Evolutionary conservation across 2,329 filamentous ascomycete species (phyloP), one percentile per base, ranked within the genome.

Genomic region (Colletotrichum sp.): DNA sequence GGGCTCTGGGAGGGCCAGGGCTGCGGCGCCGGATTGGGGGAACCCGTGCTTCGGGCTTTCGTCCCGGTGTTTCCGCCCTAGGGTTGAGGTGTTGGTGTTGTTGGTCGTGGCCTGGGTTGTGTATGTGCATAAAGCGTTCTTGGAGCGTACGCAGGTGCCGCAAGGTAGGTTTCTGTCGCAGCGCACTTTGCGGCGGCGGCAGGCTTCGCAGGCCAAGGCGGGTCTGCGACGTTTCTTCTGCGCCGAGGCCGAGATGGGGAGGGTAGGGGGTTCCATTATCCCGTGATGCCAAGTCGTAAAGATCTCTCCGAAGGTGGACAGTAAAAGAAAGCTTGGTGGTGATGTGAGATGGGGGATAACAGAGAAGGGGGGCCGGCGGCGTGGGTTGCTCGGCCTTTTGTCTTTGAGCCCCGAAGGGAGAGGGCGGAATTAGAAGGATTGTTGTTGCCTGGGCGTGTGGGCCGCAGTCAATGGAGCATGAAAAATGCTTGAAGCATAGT

Each of bases 161-260:
- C 92, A 94, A 2, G 92, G 92, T 8, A 84, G 82, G 75, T 89
- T 88, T 65, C 90, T 89, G 79, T 94, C 89, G 80, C 92, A 94
- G 63, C 88, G 87, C 75, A 93, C 89, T 82, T 94, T 94, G 55
- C 91, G 90, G 71, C 84, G 88, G 59, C 92, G 86, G 79, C 92
- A 94, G 57, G 91, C 85, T 78, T 87, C 84, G 80, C 91, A 93
- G 2, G 91, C 91, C 36, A 88, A 82, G 5, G 86, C 82, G 39
- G 85, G 86, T 21, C 84, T 82, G 68, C 85, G 82, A 12, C 85
- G 81, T 74, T 86, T 86, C 83, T 85, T 86, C 63, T 82, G 79
- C 13, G 55, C 34, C 30, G 44, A 49, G n/a, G 13, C 2, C 52
- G 71, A 34, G 24, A 69, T 12, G 39, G 74, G 18, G 10, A 28